A percentile compares a stretch with the other conserved stretches of the same genome.
Conservation (phyloP, 768 basidiomycete genomes). For the Sporobolomyces phaffii region DNA sequence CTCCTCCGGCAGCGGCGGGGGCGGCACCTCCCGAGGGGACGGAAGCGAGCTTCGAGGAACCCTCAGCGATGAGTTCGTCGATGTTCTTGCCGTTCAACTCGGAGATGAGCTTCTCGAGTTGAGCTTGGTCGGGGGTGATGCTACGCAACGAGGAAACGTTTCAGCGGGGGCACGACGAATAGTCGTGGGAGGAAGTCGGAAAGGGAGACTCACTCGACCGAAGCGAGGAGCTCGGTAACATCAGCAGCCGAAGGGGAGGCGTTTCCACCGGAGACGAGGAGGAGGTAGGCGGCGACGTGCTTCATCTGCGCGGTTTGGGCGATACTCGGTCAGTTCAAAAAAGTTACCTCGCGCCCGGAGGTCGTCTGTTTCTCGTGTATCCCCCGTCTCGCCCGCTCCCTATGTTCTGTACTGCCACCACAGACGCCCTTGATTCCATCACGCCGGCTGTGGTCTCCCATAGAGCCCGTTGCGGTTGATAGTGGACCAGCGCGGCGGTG, state of each 20-base stretch:
- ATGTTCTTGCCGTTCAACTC: conserved; percentile 88
- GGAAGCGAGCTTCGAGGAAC: conserved; percentile 87
- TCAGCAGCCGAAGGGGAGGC: conserved; percentile 75
- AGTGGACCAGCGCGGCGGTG: too few species aligned
- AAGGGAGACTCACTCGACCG: conserved; percentile 55
- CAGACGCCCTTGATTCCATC: too few species aligned
- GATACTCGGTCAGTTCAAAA: not conserved
- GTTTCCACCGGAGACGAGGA: conserved; percentile 92
- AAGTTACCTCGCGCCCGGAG: too few species aligned
- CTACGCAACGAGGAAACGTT: conserved; percentile 42
- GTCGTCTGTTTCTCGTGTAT: too few species aligned
- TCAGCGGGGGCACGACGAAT: not conserved
- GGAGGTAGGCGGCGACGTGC: conserved; percentile 60
- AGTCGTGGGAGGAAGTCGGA: not conserved
- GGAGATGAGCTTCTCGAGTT: conserved; percentile 72
- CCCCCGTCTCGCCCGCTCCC: too few species aligned
- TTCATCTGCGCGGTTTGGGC: conserved; percentile 21
- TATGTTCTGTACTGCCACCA: too few species aligned
- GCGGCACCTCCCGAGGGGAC: conserved; percentile 85
- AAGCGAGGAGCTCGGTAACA: conserved; percentile 74
- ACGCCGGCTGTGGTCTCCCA: too few species aligned
- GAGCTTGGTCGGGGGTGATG: conserved; percentile 77
- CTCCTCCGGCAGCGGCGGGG: conserved; percentile 53
- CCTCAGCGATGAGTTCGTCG: conserved; percentile 85
- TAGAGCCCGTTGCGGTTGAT: too few species aligned